phyloP scores from a whole-genome alignment of 306 rosid genomes.

The Casuarina equisetifolia region DNA sequence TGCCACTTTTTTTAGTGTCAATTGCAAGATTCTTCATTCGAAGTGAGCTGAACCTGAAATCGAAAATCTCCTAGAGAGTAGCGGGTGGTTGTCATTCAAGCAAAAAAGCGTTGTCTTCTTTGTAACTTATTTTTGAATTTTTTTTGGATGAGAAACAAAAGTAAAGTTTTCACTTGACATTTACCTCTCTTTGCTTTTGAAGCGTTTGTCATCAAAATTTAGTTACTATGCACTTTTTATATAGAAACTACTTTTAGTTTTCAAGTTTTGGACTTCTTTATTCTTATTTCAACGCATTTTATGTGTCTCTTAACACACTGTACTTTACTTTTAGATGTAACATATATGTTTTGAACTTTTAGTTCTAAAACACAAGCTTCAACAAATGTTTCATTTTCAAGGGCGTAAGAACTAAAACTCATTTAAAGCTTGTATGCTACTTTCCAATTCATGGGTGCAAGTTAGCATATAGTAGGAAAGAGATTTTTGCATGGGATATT shows the following conservation, averaged over 20 bases:
- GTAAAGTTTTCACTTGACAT: not conserved
- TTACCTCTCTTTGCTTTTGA: not conserved
- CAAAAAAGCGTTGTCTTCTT: not conserved
- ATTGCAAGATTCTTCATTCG: not conserved
- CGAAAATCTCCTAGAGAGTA: not conserved
- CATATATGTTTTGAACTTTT: not conserved
- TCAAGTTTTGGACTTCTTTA: too few species aligned
- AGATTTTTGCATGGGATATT: not conserved
- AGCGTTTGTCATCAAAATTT: not conserved
- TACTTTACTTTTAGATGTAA: too few species aligned
- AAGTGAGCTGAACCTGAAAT: not conserved
- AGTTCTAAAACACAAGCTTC: not conserved
- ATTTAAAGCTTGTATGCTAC: not conserved
- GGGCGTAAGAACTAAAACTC: not conserved
- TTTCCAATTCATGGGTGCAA: not conserved
- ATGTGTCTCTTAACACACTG: too few species aligned
- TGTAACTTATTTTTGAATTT: not conserved
- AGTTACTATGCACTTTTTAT: not conserved
- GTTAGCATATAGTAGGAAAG: not conserved
- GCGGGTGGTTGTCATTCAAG: not conserved
- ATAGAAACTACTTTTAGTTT: too few species aligned
- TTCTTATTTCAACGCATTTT: too few species aligned
- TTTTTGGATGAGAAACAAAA: not conserved
- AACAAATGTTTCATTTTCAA: not conserved
- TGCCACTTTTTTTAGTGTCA: not conserved